A percentile compares a stretch with the other conserved stretches of the same genome.
Conservation (phyloP, 768 basidiomycete genomes). For the Hygrocybe punicea region DNA sequence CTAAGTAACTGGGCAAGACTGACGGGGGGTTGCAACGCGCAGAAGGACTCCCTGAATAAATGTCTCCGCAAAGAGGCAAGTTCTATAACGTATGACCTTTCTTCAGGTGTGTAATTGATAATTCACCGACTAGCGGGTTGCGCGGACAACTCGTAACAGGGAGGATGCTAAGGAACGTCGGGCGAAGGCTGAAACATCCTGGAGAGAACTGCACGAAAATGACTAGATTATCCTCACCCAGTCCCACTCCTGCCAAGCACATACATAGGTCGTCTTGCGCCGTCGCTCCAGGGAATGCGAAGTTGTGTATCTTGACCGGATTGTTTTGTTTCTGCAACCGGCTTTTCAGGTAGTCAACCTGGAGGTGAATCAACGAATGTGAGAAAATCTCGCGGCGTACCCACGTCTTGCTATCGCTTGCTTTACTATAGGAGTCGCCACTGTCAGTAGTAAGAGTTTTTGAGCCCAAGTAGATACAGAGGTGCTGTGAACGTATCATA, state of each 20-base stretch:
- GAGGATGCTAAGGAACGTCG: slow-evolving; percentile 1
- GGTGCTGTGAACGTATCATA: background rate
- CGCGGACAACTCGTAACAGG: background rate
- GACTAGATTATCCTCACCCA: background rate
- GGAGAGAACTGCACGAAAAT: background rate
- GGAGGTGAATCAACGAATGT: background rate
- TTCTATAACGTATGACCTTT: no score
- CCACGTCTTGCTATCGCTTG: no score
- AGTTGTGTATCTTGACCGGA: background rate
- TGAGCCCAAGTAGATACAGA: background rate
- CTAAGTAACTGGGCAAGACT: slow-evolving; percentile 3
- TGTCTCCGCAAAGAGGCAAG: slow-evolving; percentile 3
- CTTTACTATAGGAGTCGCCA: background rate
- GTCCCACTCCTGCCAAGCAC: no score
- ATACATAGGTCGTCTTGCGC: background rate
- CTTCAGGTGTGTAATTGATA: background rate
- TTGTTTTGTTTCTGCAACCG: background rate
- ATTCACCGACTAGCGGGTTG: background rate
- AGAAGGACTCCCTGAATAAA: background rate
- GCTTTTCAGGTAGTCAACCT: background rate
- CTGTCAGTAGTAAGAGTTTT: background rate
- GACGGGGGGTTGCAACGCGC: background rate
- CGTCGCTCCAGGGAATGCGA: background rate
- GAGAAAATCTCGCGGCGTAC: background rate
- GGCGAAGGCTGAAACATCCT: background rate